Conservation (phyloP, 2,329 filamentous ascomycete genomes). For the Aspergillus tubingensis region DNA sequence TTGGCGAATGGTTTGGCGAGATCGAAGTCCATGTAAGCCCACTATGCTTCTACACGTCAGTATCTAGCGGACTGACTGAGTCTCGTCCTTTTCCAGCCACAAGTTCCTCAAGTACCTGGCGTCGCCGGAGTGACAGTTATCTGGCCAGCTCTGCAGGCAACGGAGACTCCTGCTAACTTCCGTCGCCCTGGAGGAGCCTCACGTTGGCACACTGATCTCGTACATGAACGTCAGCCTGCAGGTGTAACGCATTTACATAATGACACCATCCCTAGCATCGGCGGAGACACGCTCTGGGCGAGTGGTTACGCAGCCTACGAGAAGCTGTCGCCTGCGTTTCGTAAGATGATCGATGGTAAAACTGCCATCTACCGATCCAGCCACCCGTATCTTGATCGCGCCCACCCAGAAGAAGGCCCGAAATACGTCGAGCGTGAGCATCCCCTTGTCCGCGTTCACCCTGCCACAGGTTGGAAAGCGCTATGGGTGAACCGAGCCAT, state of each 20-base stretch:
- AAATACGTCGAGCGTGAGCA: slow-evolving; percentile 68
- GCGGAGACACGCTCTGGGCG: slow-evolving; percentile 73
- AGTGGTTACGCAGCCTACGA: slow-evolving; percentile 71
- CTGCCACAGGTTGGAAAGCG: slow-evolving; percentile 73
- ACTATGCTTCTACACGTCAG: neutral
- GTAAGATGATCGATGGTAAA: slow-evolving; percentile 68
- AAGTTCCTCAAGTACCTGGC: slow-evolving; percentile 70
- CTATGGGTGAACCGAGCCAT: slow-evolving; percentile 72
- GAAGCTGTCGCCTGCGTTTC: slow-evolving; percentile 70
- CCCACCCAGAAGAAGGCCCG: slow-evolving; percentile 62
- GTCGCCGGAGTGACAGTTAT: slow-evolving; percentile 66
- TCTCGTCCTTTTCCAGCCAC: slow-evolving; percentile 52
- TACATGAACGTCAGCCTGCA: slow-evolving; percentile 70
- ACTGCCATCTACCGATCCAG: slow-evolving; percentile 66
- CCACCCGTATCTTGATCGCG: slow-evolving; percentile 67
- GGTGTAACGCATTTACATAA: slow-evolving; percentile 72
- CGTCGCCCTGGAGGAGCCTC: slow-evolving; percentile 68
- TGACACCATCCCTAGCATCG: slow-evolving; percentile 64
- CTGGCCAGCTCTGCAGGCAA: slow-evolving; percentile 68
- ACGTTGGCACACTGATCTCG: slow-evolving; percentile 70
- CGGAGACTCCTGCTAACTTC: slow-evolving; percentile 63
- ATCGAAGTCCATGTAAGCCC: slow-evolving; percentile 67
- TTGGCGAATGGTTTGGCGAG: slow-evolving; percentile 66
- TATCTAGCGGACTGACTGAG: neutral
- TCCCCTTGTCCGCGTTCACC: slow-evolving; percentile 69